Base-by-base conservation (phyloP, 352 stramenopile species). In the Globisporangium mamillatum region DNA sequence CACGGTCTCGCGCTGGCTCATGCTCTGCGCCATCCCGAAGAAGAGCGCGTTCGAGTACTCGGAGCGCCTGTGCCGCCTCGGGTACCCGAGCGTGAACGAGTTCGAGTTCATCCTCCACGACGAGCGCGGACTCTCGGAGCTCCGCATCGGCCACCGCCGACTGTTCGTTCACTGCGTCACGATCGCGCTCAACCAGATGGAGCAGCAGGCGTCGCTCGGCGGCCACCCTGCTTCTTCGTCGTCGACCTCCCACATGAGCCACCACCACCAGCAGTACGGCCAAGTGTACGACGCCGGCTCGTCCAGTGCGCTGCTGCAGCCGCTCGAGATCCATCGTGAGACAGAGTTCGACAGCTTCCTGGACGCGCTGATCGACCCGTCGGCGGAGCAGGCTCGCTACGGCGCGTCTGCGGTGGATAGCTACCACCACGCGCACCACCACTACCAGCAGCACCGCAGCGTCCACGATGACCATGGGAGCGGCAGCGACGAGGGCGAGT, bases 1-100 rank as follows among this genome's bases (percentile, higher is more conserved):
- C 52, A 85, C 80, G 44, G 78, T 92, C 67, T 88, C 82, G 41
- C 74, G 78, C 36, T 92, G 84, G 84, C 71, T 92, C 44, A 71
- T 80, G 66, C 71, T 77, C 9, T 90, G 84, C 68, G 65, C 73
- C 44, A 82, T 92, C 60, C 78, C 84, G 6, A 75, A 76, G 36
- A 61, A 70, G 24, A 72, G 64, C 48, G 76, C 76, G 46, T 82
- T 78, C 60, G 64, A 85, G 68, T 92, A 92, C 71, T 76, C 79
- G 20, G 82, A 88, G 60, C 73, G 76, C 24, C 69, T 92, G 4
- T 78, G 78, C 44, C 83, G 73, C 60, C 74, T 85, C n/a, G 82
- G 82, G 20, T 91, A 91, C 69, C 75, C 84, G 44, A 68, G 65
- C 32, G 76, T 89, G 41, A 73, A 73, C n/a, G 80, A 90, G 25